Evolutionary conservation across 2,329 filamentous ascomycete species (phyloP).

Genomic region (Epichloe coenophiala): DNA sequence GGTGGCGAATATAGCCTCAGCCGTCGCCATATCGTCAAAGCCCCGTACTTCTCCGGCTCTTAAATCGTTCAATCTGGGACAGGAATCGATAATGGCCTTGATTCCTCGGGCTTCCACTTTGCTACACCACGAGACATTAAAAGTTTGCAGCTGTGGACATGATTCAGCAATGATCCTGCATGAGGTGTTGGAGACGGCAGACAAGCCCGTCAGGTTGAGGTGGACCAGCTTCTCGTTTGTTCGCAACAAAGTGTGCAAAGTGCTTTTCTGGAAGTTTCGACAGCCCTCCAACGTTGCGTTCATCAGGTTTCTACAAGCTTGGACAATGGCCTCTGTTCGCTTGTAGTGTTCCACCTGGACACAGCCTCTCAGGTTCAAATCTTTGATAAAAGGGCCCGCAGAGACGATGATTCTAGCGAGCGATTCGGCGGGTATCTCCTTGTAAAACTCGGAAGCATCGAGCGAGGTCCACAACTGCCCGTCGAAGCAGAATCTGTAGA

Average conservation of each 20-base stretch:
- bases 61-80: conserved; percentile 62
- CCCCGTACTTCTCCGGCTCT: conserved; percentile 70
- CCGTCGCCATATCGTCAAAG: conserved; percentile 61
- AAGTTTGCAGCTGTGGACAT: conserved; percentile 66
- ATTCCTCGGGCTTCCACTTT: conserved; percentile 70
- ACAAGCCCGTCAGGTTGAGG: conserved; percentile 73
- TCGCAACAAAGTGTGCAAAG: conserved; percentile 61
- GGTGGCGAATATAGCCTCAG: conserved; percentile 59
- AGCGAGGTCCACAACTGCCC: conserved; percentile 84
- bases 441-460: conserved; percentile 77
- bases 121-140: conserved; percentile 90
- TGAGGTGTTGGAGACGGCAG: conserved; percentile 66
- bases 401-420: conserved; percentile 72
- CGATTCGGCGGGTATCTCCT: conserved; percentile 70
- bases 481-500: conserved; percentile 78
- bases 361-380: conserved; percentile 84
- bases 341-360: conserved; percentile 78
- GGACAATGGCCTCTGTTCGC: conserved; percentile 62
- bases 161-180: conserved; percentile 76
- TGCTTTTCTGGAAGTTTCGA: conserved; percentile 64
- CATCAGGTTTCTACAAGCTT: conserved; percentile 73
- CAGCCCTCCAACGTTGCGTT: conserved; percentile 84
- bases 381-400: conserved; percentile 79
- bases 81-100: conserved; percentile 57
- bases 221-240: conserved; percentile 68